Base-by-base conservation (phyloP, 306 rosid species). In the Lablab purpureus region DNA sequence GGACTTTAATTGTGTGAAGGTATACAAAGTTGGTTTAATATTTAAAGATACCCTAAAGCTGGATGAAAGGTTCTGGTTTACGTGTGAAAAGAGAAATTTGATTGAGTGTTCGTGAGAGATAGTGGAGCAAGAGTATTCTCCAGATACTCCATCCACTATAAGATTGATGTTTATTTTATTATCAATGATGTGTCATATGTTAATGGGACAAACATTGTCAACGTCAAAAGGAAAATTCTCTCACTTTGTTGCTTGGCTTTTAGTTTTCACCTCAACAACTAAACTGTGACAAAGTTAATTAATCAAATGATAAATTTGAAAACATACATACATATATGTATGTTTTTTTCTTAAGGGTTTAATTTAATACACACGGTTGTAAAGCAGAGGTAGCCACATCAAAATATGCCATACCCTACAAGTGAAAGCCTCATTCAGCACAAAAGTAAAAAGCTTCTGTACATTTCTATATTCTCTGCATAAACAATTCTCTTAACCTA, bases 51-150 rank as follows among this genome's bases (percentile, higher is more conserved):
- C 2, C 22, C 27, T 8, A 25, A 17, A 59, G 13, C 23, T 76
- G 9, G 23, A 46, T 74, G 47, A 50, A 32, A 19, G 22, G 58
- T 34, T 47, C 72, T 40, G 46, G 69, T 78, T 63, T 70, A 49
- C 10, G 87, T 63, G 85, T 85, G 83, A 76, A 87, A 71, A 70
- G 66, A 60, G 69, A 59, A 52, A 23, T 7, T 12, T 41, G 41
- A 64, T 25, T 1, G 8, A 52, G 37, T 73, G 79, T 37, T 12
- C 5, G 79, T 77, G 83, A 78, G 68, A 72, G 77, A 74, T 13
- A 71, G 80, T 50, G 81, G 85, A 81, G 67, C 51, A 34, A 34
- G 40, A 37, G 71, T 4, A 59, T 58, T 81, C 22, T 37, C 27
- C 9, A 73, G 51, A 78, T 60, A 28, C 80, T 73, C 81, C 54